Evolutionary conservation across 495 filamentous ascomycete species (phyloP).

Genomic region (Letharia columbiana): DNA sequence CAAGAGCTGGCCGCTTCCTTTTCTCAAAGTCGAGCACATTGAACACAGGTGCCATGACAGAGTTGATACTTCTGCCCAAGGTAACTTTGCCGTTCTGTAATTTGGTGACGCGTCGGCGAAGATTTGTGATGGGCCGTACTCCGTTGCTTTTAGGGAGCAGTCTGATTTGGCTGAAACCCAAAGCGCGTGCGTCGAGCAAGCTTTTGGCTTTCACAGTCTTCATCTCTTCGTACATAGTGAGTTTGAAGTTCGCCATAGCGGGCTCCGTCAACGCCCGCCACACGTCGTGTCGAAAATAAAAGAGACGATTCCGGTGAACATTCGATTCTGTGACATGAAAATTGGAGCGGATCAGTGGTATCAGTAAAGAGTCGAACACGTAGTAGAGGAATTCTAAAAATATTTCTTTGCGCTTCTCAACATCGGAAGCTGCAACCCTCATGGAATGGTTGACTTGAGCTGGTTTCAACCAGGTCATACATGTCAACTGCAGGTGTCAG

Average conservation of each 20-base stretch:
- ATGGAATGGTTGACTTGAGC: constrained; percentile 27
- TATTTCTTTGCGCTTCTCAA: constrained; percentile 67
- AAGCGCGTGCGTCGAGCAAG: constrained; percentile 49
- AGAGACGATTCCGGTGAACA: constrained; percentile 67
- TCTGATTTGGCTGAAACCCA: constrained; percentile 74
- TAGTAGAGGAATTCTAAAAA: constrained; percentile 85
- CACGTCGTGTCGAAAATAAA: constrained; percentile 91
- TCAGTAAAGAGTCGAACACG: constrained; percentile 80
- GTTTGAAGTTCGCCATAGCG: constrained; percentile 58
- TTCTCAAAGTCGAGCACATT: constrained; percentile 73
- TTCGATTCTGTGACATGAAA: constrained; percentile 95
- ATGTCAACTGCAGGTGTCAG: constrained; percentile 41
- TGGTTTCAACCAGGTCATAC: constrained; percentile 65
- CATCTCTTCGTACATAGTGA: constrained; percentile 74
- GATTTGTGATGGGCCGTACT: constrained; percentile 78
- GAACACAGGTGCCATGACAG: constrained; percentile 63
- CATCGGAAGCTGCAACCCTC: constrained; percentile 63
- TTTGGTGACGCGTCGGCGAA: constrained; percentile 54
- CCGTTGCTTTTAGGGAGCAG: constrained; percentile 66
- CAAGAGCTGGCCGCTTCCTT: constrained; percentile 44
- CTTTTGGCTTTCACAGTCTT: constrained; percentile 45
- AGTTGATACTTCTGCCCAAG: constrained; percentile 73
- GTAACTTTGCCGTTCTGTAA: constrained; percentile 42
- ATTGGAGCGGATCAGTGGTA: constrained; percentile 76
- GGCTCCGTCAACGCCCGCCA: constrained; percentile 74